Conservation (phyloP, 106 monocot genomes). For the Triglochin maritima region DNA sequence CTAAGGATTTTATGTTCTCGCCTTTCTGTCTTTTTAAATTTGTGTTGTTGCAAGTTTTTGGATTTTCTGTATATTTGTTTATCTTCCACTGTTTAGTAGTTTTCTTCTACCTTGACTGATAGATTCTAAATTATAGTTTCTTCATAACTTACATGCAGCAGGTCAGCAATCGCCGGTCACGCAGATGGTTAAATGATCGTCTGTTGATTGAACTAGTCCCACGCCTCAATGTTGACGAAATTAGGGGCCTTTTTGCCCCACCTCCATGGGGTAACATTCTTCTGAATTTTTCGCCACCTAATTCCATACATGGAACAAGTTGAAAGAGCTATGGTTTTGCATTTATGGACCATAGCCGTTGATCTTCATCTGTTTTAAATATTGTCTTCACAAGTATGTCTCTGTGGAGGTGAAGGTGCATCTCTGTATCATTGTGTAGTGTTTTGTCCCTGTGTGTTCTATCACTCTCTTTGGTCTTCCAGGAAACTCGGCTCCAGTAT, state of each 20-base stretch:
- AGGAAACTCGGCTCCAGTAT: constrained; percentile 64
- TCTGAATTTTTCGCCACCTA: background rate
- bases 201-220: constrained; percentile 92
- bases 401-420: background rate
- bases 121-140: background rate
- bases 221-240: constrained; percentile 86
- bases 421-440: background rate
- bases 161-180: constrained; percentile 87
- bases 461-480: constrained; percentile 3
- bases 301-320: background rate
- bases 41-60: background rate
- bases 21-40: background rate
- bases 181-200: constrained; percentile 93
- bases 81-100: background rate
- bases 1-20: background rate
- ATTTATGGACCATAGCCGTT: background rate
- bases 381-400: background rate
- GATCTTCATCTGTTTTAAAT: background rate
- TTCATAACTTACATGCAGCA: constrained; percentile 7
- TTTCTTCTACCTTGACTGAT: background rate
- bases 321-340: background rate
- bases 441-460: background rate
- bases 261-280: constrained; percentile 83
- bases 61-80: background rate
- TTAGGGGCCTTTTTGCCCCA: constrained; percentile 95